These are phyloP conservation scores for Eryngium alpinum DNA, from an alignment of 140 eudicot genomes.

Conservation along the genomic window DNA sequence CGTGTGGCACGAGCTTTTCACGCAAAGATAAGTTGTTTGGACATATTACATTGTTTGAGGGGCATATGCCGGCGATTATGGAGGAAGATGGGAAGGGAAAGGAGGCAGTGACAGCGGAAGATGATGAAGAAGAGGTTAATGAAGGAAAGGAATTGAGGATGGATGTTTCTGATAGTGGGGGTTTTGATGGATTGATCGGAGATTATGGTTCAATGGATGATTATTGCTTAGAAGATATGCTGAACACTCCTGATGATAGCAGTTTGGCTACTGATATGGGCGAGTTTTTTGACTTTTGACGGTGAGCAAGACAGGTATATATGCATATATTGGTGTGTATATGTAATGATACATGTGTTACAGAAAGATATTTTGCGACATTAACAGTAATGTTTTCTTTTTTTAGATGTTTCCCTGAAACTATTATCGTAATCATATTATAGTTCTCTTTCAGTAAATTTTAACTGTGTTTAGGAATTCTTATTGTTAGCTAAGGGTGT, in stretches of 20 bases:
- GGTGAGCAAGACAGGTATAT: slow-evolving; percentile 20
- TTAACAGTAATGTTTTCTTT: not conserved
- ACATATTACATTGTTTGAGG: slow-evolving; percentile 84
- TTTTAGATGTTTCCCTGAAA: not conserved
- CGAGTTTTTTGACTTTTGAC: slow-evolving; percentile 39
- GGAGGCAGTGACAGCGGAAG: slow-evolving; percentile 9
- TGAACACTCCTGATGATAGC: slow-evolving; percentile 29
- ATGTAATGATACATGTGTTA: not conserved
- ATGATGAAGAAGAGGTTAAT: slow-evolving; percentile 28
- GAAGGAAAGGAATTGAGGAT: slow-evolving; percentile 23
- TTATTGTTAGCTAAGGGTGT: too few species aligned
- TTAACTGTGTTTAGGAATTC: too few species aligned
- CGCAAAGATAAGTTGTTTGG: slow-evolving; percentile 93
- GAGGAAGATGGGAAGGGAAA: slow-evolving; percentile 26
- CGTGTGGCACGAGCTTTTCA: slow-evolving; percentile 86
- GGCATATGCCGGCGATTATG: slow-evolving; percentile 77
- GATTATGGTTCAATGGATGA: slow-evolving; percentile 44
- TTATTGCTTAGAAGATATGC: slow-evolving; percentile 38
- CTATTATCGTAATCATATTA: not conserved
- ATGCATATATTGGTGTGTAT: slow-evolving; percentile 4
- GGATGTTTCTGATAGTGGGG: slow-evolving; percentile 25
- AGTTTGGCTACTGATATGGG: slow-evolving; percentile 22
- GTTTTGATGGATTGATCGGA: slow-evolving; percentile 46
- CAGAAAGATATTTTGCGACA: too few species aligned
- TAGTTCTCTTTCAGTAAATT: not conserved